Conservation (phyloP, 2,329 filamentous ascomycete species). For the Dothistroma septosporum region DNA sequence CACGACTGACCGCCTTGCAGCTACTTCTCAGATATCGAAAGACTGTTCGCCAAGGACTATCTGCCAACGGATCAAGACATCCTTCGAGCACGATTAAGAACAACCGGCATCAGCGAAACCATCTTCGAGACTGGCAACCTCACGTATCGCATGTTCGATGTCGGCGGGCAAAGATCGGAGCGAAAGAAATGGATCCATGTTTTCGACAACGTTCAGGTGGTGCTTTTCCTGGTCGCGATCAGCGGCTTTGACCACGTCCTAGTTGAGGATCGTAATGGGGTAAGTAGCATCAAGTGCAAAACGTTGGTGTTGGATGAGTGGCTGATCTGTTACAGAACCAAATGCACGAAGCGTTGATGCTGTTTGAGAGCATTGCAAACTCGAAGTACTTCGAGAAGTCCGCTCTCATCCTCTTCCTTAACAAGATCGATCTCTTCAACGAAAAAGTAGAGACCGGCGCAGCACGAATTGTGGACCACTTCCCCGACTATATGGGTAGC, state of each 20-base stretch:
- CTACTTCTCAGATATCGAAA: conserved; percentile 69
- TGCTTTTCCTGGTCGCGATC: conserved; percentile 90
- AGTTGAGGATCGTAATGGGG: conserved; percentile 92
- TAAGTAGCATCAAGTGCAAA: conserved; percentile 46
- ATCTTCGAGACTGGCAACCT: conserved; percentile 87
- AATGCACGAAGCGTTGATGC: conserved; percentile 53
- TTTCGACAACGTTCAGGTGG: conserved; percentile 88
- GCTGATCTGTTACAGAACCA: conserved; percentile 42
- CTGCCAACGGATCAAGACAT: conserved; percentile 93
- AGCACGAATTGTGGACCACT: conserved; percentile 47
- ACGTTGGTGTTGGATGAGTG: background rate
- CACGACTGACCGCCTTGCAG: conserved; percentile 45
- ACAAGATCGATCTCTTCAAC: conserved; percentile 52
- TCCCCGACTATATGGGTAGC: conserved; percentile 47
- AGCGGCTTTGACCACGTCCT: conserved; percentile 95
- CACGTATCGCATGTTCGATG: conserved; percentile 96
- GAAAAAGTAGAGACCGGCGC: conserved; percentile 47
- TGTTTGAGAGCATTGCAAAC: conserved; percentile 52
- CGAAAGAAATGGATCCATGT: conserved; percentile 98
- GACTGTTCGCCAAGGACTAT: conserved; percentile 65
- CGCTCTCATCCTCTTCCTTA: conserved; percentile 51
- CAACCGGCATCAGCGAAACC: conserved; percentile 93
- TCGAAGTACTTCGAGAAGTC: conserved; percentile 51
- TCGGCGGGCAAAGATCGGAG: conserved; percentile 86
- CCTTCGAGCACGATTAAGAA: conserved; percentile 80